These are phyloP conservation scores for Salix koriyanagi DNA, from an alignment of 345 rosid genomes.

Conservation along the genomic window DNA sequence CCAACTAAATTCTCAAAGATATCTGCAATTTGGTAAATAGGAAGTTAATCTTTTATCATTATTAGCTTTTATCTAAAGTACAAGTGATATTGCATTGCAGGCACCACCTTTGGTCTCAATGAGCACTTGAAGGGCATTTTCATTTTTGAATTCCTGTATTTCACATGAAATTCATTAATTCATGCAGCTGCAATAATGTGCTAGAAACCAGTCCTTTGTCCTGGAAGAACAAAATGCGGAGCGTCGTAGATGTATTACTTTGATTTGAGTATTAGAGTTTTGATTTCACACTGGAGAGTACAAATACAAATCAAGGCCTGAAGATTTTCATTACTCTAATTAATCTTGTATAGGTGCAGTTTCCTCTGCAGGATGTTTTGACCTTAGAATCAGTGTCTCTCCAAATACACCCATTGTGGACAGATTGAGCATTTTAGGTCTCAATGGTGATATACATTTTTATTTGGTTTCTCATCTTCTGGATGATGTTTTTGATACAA, in stretches of 20 bases:
- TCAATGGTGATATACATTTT: not conserved
- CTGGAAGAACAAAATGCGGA: not conserved
- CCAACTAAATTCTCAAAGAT: not conserved
- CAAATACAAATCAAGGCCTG: not conserved
- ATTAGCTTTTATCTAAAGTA: constrained; percentile 3
- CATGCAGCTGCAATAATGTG: not conserved
- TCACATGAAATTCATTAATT: not conserved
- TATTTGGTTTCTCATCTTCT: not conserved
- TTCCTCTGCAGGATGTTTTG: not conserved
- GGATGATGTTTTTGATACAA: too few relatives aligned
- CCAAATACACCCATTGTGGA: not conserved
- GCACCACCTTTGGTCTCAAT: constrained; percentile 4
- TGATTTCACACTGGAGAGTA: not conserved
- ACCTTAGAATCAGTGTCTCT: not conserved
- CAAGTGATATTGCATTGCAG: constrained; percentile 7
- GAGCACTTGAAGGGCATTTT: constrained; percentile 2
- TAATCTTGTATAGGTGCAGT: not conserved
- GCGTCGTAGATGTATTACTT: not conserved
- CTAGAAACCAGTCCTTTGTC: not conserved
- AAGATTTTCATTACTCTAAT: not conserved
- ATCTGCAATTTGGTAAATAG: not conserved
- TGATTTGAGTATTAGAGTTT: not conserved
- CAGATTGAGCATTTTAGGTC: not conserved
- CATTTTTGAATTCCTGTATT: not conserved
- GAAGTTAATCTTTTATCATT: not conserved